Conservation (phyloP, 768 basidiomycete genomes). For the Suillus occidentalis region DNA sequence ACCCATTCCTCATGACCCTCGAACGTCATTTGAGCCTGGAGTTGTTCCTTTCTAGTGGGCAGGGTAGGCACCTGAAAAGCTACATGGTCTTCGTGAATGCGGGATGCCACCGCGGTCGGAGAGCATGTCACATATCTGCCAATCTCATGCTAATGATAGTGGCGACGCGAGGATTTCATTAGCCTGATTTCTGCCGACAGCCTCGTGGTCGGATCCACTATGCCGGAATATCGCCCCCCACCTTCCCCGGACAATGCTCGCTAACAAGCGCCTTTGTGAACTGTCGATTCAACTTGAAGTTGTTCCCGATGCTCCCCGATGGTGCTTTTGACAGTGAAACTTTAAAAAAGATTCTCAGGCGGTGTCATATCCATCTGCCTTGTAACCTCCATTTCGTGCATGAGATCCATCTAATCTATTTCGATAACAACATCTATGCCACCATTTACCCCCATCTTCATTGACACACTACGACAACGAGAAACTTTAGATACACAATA, state of each 20-base stretch:
- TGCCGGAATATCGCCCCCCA: not conserved
- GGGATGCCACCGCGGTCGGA: not conserved
- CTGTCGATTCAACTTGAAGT: not conserved
- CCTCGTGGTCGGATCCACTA: not conserved
- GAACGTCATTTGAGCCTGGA: not conserved
- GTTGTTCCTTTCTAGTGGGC: not conserved
- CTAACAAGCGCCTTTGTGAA: not conserved
- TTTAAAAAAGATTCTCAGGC: not conserved
- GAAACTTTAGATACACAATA: conserved; percentile 2
- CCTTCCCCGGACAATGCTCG: not conserved
- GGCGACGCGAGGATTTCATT: not conserved
- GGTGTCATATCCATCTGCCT: not conserved
- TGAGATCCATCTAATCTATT: conserved; percentile 23
- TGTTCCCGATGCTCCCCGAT: not conserved
- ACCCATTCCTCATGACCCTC: not conserved
- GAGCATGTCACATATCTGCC: not conserved
- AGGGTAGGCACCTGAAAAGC: not conserved
- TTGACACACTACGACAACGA: conserved; percentile 20
- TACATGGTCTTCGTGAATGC: not conserved
- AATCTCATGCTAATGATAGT: not conserved
- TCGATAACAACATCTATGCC: conserved; percentile 46
- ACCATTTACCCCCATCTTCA: conserved; percentile 35
- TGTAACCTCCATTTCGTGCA: not conserved
- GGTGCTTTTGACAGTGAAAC: not conserved
- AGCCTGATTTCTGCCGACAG: not conserved